Base-by-base conservation (phyloP, 1,284 basidiomycete species). In the Boletus mariae region DNA sequence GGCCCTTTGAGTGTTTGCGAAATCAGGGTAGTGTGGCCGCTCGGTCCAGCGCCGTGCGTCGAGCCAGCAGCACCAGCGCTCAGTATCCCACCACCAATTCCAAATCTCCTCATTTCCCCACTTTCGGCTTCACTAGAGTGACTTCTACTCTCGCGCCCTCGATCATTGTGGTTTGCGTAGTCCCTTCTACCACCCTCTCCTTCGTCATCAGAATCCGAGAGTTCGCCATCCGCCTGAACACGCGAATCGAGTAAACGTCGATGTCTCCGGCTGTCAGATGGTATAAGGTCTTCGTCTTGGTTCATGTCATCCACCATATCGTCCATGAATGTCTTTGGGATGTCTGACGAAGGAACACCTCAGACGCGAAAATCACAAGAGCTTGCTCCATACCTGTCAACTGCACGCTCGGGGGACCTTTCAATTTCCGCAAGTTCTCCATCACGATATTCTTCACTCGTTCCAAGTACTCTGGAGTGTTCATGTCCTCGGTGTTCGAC, bases 401-500 rank as follows among this genome's bases (percentile, higher is more conserved):
- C 61, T 94, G 94, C 6, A 96, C 89, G 67, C 93, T 89, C 1
- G 94, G 95, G 12, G 94, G 93, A 1, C 90, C 90, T 7, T 87
- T 88, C 51, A 87, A 82, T 57, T 91, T 84, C 56, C 92, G 78
- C 57, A 98, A 71, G 61, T 96, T 90, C 62, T 98, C 94, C 71
- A 98, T 85, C 5, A 98, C 92, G 48, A 95, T 92, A 52, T 85
- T 82, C 70, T 92, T 94, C 57, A 98, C 86, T 56, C 96, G 92
- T 51, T 97, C 91, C 47, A 99, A 78, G 68, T 99, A 99, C 60
- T 91, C 90, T 9, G 83, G 83, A 2, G 92, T 92, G 68, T 99
- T 99, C 74, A 96, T 78, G 65, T 99, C 95, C 61, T 98, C 94
- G 67, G 94, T 92, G 69, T 99, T 99, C 31, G 93, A 96, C 5